These are phyloP conservation scores for Nannizziopsis arthrosporioides DNA, from an alignment of 2,329 filamentous ascomycete species.

Conservation along the genomic window DNA sequence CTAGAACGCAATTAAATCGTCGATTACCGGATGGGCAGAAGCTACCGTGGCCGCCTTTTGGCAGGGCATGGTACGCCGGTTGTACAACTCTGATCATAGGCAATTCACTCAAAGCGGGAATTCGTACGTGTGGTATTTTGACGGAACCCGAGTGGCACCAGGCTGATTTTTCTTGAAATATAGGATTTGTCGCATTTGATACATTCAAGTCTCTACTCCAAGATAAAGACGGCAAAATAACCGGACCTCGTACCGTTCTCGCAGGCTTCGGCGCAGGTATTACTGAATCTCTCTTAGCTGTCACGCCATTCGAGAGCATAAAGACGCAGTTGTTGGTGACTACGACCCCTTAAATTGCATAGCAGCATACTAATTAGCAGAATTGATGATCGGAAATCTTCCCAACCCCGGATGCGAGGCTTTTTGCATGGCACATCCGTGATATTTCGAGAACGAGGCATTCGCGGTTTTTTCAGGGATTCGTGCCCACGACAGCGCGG, in stretches of 20 bases:
- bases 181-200: conserved; percentile 90
- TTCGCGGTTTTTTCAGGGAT: conserved; percentile 94
- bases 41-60: conserved; percentile 89
- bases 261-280: conserved; percentile 91
- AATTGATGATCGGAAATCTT: conserved; percentile 85
- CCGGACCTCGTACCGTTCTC: conserved; percentile 78
- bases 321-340: conserved; percentile 72
- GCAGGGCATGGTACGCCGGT: conserved; percentile 89
- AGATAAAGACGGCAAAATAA: conserved; percentile 76
- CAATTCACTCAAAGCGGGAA: conserved; percentile 91
- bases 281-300: conserved; percentile 83
- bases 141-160: not conserved
- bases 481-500: conserved; percentile 84
- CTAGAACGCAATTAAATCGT: conserved; percentile 82
- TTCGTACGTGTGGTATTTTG: conserved; percentile 49
- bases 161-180: not conserved
- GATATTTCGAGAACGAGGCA: conserved; percentile 75
- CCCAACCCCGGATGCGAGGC: conserved; percentile 75
- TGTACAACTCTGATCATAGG: conserved; percentile 95
- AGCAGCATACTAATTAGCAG: conserved; percentile 32
- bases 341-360: too few species aligned
- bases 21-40: conserved; percentile 70
- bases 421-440: conserved; percentile 83
- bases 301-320: conserved; percentile 95
- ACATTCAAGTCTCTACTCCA: conserved; percentile 75